Evolutionary conservation across 1,139 yeast species (phyloP).

Genomic region (Kodamaea suecica): DNA sequence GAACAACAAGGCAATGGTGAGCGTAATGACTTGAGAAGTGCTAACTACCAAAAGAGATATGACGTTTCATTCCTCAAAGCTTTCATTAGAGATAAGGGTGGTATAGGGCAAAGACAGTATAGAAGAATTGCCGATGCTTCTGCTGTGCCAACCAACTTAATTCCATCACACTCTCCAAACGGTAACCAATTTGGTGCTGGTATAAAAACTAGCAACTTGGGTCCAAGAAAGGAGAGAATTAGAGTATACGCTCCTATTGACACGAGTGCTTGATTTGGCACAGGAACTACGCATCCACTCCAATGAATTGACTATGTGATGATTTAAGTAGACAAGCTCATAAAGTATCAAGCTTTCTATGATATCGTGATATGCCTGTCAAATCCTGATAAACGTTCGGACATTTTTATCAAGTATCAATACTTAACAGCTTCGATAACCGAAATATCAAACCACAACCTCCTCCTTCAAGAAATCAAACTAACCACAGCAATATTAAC

Average conservation of each 20-base stretch:
- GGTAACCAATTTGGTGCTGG: conserved; percentile 47
- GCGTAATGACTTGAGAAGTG: conserved; percentile 37
- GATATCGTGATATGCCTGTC: too few relatives aligned
- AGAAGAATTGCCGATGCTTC: conserved; percentile 33
- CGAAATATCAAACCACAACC: too few relatives aligned
- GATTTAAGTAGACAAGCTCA: too few relatives aligned
- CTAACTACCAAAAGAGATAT: conserved; percentile 37
- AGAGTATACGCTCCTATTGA: conserved; percentile 40
- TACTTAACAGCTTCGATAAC: too few relatives aligned
- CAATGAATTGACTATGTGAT: too few relatives aligned
- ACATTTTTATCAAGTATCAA: too few relatives aligned
- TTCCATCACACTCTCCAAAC: conserved; percentile 44
- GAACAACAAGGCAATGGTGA: conserved; percentile 32
- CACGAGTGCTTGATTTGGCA: too few relatives aligned
- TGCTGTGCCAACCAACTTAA: conserved; percentile 32
- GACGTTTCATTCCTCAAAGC: conserved; percentile 42
- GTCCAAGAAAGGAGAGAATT: conserved; percentile 46
- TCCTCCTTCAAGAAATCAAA: too few relatives aligned
- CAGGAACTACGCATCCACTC: too few relatives aligned
- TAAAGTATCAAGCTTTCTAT: too few relatives aligned
- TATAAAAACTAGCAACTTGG: conserved; percentile 42
- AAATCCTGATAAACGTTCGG: too few relatives aligned
- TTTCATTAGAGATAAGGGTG: conserved; percentile 48
- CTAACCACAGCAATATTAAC: too few relatives aligned
- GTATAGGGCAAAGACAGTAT: conserved; percentile 44